phyloP scores from a whole-genome alignment of 306 rosid genomes.

The Aeschynomene evenia region DNA sequence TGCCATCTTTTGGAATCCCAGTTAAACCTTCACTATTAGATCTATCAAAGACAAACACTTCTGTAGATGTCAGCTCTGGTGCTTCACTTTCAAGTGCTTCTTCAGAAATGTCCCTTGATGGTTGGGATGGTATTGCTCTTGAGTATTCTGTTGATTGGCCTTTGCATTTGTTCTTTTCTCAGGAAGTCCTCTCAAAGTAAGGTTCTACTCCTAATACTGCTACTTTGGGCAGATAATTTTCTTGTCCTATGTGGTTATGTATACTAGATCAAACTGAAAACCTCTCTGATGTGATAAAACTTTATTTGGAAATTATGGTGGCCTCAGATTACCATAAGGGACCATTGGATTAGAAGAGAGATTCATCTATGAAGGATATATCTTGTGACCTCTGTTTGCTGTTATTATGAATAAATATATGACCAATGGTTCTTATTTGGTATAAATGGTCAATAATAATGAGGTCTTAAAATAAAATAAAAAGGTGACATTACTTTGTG shows the following conservation, averaged over 20 bases:
- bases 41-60: constrained; percentile 49
- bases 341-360: background rate
- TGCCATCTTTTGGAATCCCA: constrained; percentile 85
- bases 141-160: constrained; percentile 98
- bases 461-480: background rate
- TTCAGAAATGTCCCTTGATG: constrained; percentile 72
- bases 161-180: constrained; percentile 89
- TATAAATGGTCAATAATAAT: constrained; percentile 1
- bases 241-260: constrained; percentile 21
- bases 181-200: constrained; percentile 94
- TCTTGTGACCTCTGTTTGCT: constrained; percentile 1
- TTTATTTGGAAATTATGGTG: constrained; percentile 10
- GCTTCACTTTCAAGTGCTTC: constrained; percentile 54
- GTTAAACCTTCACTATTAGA: constrained; percentile 71
- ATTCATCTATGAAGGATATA: background rate
- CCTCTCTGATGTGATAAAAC: background rate
- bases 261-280: background rate
- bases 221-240: constrained; percentile 25
- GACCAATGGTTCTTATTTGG: background rate
- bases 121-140: constrained; percentile 97
- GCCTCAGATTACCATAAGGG: background rate
- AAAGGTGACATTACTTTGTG: background rate
- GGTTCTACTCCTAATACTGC: constrained; percentile 33
- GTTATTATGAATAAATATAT: constrained; percentile 1
- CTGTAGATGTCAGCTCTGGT: constrained; percentile 50